A percentile compares a stretch with the other conserved stretches of the same genome.
Conservation (phyloP, 257 asterid species). For the Nicotiana attenuata region DNA sequence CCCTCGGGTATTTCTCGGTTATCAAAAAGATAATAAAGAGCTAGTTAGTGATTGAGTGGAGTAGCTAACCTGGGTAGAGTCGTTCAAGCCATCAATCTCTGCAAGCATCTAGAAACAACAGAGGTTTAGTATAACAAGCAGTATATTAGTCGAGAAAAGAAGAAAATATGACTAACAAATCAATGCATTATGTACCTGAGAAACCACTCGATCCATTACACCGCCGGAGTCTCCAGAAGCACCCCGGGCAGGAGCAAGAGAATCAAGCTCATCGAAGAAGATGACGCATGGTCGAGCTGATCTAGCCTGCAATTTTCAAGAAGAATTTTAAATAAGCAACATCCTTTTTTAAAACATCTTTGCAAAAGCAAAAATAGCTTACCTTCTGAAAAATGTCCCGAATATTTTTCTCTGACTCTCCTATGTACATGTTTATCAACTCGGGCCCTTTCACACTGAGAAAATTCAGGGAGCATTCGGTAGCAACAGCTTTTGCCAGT, state of each 20-base stretch:
- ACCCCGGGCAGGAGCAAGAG: constrained; percentile 98
- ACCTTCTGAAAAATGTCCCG: constrained; percentile 98
- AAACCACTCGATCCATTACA: constrained; percentile 96
- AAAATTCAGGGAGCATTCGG: constrained; percentile 95
- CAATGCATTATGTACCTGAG: constrained; percentile 59
- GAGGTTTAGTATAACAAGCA: constrained; percentile 16
- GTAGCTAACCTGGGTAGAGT: constrained; percentile 70
- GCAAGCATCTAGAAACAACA: constrained; percentile 74
- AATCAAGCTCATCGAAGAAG: constrained; percentile 95
- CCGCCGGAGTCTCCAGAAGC: constrained; percentile 99
- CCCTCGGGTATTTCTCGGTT: background rate
- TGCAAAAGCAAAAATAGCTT: constrained; percentile 1
- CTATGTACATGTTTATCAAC: constrained; percentile 96
- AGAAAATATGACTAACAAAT: background rate
- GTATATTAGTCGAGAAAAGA: background rate
- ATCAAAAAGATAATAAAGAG: background rate
- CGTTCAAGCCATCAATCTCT: constrained; percentile 90
- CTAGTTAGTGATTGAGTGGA: background rate
- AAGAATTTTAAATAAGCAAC: background rate
- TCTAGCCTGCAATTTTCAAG: constrained; percentile 61
- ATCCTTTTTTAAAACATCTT: background rate
- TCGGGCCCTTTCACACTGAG: constrained; percentile 98
- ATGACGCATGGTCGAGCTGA: constrained; percentile 98
- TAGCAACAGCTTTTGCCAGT: constrained; percentile 97
- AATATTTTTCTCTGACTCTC: constrained; percentile 93